These are phyloP conservation scores for Rhizopus microsporus DNA, from an alignment of 371 early-diverging fungal species.

Conservation along the genomic window DNA sequence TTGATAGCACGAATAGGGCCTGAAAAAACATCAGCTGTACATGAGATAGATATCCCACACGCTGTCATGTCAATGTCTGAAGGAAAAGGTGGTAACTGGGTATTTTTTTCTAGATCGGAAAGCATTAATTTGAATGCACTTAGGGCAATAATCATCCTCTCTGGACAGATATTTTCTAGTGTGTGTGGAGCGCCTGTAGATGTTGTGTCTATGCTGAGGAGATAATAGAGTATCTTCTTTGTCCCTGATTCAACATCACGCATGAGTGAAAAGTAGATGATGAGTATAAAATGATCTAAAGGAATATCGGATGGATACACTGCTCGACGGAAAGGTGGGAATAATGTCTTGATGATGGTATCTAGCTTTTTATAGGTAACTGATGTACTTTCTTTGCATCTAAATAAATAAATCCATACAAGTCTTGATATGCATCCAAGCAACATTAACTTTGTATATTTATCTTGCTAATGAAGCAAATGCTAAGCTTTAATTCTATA, in stretches of 20 bases:
- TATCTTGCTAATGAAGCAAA: conserved; percentile 54
- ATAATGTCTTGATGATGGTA: conserved; percentile 66
- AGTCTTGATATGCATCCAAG: conserved; percentile 82
- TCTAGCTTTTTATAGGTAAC: conserved; percentile 66
- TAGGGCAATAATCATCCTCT: conserved; percentile 76
- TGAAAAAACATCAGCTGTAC: conserved; percentile 44
- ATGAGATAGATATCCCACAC: conserved; percentile 32
- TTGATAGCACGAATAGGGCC: conserved; percentile 40
- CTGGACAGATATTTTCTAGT: conserved; percentile 64
- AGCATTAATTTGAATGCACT: conserved; percentile 73
- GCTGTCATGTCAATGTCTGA: conserved; percentile 49
- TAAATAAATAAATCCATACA: conserved; percentile 92
- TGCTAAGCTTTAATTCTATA: background rate
- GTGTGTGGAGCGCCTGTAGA: conserved; percentile 41
- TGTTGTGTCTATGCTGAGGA: conserved; percentile 63
- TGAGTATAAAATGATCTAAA: conserved; percentile 76
- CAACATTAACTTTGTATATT: conserved; percentile 67
- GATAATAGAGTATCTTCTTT: conserved; percentile 65
- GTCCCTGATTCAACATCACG: conserved; percentile 81
- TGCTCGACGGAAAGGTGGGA: conserved; percentile 67
- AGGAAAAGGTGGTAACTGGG: conserved; percentile 59
- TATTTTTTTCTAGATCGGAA: conserved; percentile 65
- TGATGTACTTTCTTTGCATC: conserved; percentile 74
- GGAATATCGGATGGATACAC: conserved; percentile 74
- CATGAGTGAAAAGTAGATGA: conserved; percentile 79